Evolutionary conservation across 2,329 filamentous ascomycete genomes (phyloP), one percentile per base, ranked within the genome.

Genomic region (Verticillium zaregamsianum): DNA sequence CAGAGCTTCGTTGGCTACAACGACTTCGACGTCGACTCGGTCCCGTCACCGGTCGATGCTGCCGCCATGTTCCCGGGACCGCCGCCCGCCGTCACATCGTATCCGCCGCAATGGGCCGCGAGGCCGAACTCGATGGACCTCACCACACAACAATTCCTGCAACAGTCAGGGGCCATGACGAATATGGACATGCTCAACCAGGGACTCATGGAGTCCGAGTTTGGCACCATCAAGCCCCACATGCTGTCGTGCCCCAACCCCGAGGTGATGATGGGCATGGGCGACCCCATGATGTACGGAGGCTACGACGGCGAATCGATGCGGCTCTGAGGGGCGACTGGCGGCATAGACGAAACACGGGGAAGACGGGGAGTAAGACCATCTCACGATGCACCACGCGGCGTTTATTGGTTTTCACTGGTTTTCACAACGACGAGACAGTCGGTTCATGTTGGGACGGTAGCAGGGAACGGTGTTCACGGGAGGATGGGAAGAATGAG

Each of bases 271-370:
- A 76, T 86, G 70, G 81, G 83, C 20, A 79, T 84, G 68, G 80
- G 78, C 20, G 84, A 86, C 64, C 83, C 84, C 1, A 86, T 86
- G 83, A 85, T 86, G 61, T 86, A 81, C 67, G 76, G 79, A 3
- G 80, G 81, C 55, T 84, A 80, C 68, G 81, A 83, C 62, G 75
- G 73, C 61, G 80, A 82, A 57, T 64, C 71, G 23, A 72, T 81
- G 69, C 70, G 77, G 63, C 69, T 80, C 55, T 80, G 66, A 74
- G 17, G 15, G 39, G 39, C 33, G 31, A 37, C 37, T 35, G 55
- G 23, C 15, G 55, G 32, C 32, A 33, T 57, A 57, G 31, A 37
- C 31, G 33, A 9, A 28, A 23, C 49, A 54, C n/a, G 2, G 8
- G 55, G 55, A 57, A 35, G 55, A 17, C 11, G 12, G 55, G 31